Conservation (phyloP, 2,329 filamentous ascomycete species). For the Colletotrichum sp. region DNA sequence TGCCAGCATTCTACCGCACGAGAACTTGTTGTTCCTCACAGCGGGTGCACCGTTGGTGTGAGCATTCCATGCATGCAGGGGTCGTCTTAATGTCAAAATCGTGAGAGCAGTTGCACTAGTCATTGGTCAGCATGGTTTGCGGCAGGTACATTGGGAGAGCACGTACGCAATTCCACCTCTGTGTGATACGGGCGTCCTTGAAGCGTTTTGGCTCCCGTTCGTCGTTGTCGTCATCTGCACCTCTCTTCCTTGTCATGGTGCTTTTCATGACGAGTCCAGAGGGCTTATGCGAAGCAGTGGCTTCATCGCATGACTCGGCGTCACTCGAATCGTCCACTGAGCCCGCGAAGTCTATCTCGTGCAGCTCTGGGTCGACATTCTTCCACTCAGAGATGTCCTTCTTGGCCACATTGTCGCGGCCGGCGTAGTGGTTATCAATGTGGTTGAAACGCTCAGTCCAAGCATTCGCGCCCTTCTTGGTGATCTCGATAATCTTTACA, state of each 20-base stretch:
- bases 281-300: background rate
- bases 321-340: slow-evolving; percentile 2
- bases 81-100: background rate
- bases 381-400: slow-evolving; percentile 63
- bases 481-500: slow-evolving; percentile 55
- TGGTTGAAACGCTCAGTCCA: slow-evolving; percentile 69
- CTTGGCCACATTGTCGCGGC: slow-evolving; percentile 43
- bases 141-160: background rate
- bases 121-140: background rate
- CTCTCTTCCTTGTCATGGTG: background rate
- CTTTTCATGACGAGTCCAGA: background rate
- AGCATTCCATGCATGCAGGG: slow-evolving; percentile 1
- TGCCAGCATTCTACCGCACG: background rate
- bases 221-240: slow-evolving; percentile 12
- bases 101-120: slow-evolving; percentile 7
- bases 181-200: slow-evolving; percentile 11
- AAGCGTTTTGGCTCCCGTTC: slow-evolving; percentile 10
- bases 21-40: background rate
- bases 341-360: background rate
- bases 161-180: slow-evolving; percentile 37
- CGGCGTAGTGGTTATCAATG: slow-evolving; percentile 75
- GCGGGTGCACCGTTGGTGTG: background rate
- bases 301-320: background rate
- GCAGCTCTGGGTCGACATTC: slow-evolving; percentile 34
- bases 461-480: slow-evolving; percentile 54